phyloP scores from a whole-genome alignment of 2,329 filamentous ascomycete species.

The Orbilia ellipsospora region DNA sequence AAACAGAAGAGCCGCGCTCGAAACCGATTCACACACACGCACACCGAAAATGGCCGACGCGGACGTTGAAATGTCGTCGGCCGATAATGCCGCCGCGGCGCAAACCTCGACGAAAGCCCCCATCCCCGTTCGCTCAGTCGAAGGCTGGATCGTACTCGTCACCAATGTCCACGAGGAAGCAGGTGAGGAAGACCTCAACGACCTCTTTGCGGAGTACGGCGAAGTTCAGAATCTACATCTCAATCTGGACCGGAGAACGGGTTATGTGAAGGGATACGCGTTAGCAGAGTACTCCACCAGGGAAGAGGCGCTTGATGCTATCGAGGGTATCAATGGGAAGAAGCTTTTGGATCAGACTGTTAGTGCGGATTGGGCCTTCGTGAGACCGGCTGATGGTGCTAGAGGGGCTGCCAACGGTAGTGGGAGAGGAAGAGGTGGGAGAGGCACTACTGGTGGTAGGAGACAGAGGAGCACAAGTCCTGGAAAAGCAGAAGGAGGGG shows the following conservation, averaged over 20 bases:
- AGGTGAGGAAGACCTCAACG: conserved; percentile 82
- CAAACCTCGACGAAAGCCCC: conserved; percentile 63
- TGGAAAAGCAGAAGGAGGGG: conserved; percentile 49
- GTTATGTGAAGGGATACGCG: conserved; percentile 90
- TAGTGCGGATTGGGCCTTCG: conserved; percentile 85
- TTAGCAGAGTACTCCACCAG: conserved; percentile 85
- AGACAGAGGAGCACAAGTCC: conserved; percentile 53
- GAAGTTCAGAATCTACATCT: conserved; percentile 88
- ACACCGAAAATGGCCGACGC: conserved; percentile 42
- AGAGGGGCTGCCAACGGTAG: conserved; percentile 60
- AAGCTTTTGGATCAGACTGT: conserved; percentile 85
- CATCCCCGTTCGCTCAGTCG: conserved; percentile 84
- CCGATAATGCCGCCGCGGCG: conserved; percentile 1
- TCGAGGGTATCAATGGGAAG: conserved; percentile 79
- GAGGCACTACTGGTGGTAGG: conserved; percentile 53
- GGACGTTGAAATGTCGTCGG: conserved; percentile 49
- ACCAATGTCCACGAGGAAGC: conserved; percentile 90
- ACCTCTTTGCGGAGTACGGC: conserved; percentile 84
- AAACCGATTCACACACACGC: too few relatives aligned
- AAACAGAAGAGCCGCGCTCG: too few relatives aligned
- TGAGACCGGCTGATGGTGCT: conserved; percentile 77
- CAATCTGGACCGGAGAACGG: conserved; percentile 82
- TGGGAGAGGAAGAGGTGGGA: conserved; percentile 59
- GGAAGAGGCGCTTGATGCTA: conserved; percentile 76
- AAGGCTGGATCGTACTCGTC: conserved; percentile 88